Percentiles rank a stretch among this genome's conserved stretches.
phyloP scores from a whole-genome alignment of 306 rosid species.

The Fagus sylvatica region DNA sequence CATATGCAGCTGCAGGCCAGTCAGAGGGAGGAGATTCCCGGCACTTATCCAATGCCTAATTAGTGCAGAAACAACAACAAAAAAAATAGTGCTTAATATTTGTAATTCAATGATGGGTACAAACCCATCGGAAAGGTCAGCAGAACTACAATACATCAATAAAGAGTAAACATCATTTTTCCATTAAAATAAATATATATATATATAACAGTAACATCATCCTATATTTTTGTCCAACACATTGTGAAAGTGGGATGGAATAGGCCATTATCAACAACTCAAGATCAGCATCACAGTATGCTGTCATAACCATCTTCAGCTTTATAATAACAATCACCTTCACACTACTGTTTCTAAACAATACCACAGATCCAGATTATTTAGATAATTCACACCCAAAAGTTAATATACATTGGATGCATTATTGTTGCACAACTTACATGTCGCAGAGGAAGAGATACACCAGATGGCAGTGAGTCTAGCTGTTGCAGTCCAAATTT shows the following conservation, averaged over 20 bases:
- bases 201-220: not conserved
- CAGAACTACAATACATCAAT: constrained; percentile 5
- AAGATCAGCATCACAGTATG: constrained; percentile 6
- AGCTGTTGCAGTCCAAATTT: constrained; percentile 93
- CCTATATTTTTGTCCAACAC: not conserved
- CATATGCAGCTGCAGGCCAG: constrained; percentile 98
- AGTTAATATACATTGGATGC: constrained; percentile 1
- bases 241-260: not conserved
- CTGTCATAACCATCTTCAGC: constrained; percentile 8
- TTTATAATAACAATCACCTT: not conserved
- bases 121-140: not conserved
- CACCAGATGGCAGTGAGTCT: constrained; percentile 90
- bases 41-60: constrained; percentile 89
- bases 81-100: constrained; percentile 12
- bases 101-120: constrained; percentile 12
- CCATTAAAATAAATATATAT: too few species aligned
- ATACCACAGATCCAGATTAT: not conserved
- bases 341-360: not conserved
- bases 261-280: constrained; percentile 20
- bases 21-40: constrained; percentile 94
- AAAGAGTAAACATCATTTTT: not conserved
- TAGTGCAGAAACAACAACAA: constrained; percentile 38
- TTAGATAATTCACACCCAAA: not conserved
- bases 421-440: constrained; percentile 48
- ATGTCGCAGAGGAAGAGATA: constrained; percentile 88